A percentile compares a stretch with the other conserved stretches of the same genome.
These are phyloP conservation scores for Allomyces macrogynus DNA, from an alignment of 192 early-diverging fungal genomes.

Conservation along the genomic window DNA sequence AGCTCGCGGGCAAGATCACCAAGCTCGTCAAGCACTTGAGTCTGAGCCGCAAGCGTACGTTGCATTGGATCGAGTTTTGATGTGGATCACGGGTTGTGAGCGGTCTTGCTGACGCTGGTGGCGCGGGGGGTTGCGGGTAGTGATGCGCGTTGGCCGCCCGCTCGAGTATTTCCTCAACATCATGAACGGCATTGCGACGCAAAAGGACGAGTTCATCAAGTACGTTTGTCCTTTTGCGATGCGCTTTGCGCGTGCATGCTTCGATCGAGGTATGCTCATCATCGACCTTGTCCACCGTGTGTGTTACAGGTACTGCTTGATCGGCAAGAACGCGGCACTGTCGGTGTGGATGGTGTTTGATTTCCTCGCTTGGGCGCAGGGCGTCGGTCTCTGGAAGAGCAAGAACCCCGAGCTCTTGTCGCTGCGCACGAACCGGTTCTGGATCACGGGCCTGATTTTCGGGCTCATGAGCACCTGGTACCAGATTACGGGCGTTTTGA, in stretches of 20 bases:
- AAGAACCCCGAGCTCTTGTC: conserved; percentile 40
- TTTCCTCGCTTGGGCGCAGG: conserved; percentile 22
- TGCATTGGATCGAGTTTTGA: background rate
- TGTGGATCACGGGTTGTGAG: background rate
- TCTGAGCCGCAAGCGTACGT: conserved; percentile 47
- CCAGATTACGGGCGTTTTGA: conserved; percentile 33
- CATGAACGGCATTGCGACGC: conserved; percentile 20
- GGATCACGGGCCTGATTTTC: conserved; percentile 39
- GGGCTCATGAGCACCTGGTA: conserved; percentile 41
- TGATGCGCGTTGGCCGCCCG: conserved; percentile 48
- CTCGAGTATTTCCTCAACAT: conserved; percentile 41
- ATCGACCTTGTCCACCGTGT: background rate
- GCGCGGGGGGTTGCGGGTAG: conserved; percentile 10
- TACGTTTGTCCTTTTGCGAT: conserved; percentile 33
- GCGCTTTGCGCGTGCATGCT: conserved; percentile 31
- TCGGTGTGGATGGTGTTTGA: background rate
- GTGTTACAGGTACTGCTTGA: background rate
- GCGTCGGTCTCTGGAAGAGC: conserved; percentile 36
- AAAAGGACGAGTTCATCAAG: conserved; percentile 39
- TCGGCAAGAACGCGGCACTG: background rate
- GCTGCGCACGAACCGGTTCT: conserved; percentile 35
- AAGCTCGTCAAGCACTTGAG: conserved; percentile 38
- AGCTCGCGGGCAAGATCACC: conserved; percentile 29
- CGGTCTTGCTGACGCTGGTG: conserved; percentile 1
- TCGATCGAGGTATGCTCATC: background rate